These are phyloP conservation scores for Iberis amara DNA, from an alignment of 441 rosid genomes.

Conservation along the genomic window DNA sequence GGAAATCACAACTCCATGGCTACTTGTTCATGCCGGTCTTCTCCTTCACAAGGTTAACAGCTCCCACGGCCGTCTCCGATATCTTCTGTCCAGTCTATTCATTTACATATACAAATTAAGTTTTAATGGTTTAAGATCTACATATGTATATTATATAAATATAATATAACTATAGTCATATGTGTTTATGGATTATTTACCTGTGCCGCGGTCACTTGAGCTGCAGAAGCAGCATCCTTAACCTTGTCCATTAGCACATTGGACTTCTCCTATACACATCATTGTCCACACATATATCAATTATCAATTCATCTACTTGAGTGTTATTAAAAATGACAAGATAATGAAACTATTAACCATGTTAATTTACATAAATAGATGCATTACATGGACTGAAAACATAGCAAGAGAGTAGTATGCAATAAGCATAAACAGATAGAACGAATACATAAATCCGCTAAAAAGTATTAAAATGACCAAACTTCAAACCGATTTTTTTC, in stretches of 20 bases:
- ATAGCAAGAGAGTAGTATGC: too few relatives aligned
- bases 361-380: too few relatives aligned
- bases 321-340: too few relatives aligned
- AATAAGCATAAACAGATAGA: too few relatives aligned
- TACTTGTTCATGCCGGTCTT: slow-evolving; percentile 32
- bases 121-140: slow-evolving; percentile 3
- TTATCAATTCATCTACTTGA: neutral
- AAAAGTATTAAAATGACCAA: too few relatives aligned
- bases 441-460: too few relatives aligned
- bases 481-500: too few relatives aligned
- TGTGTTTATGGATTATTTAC: neutral
- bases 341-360: too few relatives aligned
- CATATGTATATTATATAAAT: neutral
- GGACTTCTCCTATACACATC: slow-evolving; percentile 26
- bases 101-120: neutral
- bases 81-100: slow-evolving; percentile 23
- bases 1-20: neutral
- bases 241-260: slow-evolving; percentile 18
- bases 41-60: slow-evolving; percentile 28
- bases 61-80: slow-evolving; percentile 23
- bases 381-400: too few relatives aligned
- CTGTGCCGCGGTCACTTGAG: slow-evolving; percentile 1
- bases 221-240: slow-evolving; percentile 22
- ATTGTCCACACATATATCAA: neutral
- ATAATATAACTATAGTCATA: neutral